Base-by-base conservation (phyloP, 2,329 filamentous ascomycete species). In the Trichoderma atroviride region DNA sequence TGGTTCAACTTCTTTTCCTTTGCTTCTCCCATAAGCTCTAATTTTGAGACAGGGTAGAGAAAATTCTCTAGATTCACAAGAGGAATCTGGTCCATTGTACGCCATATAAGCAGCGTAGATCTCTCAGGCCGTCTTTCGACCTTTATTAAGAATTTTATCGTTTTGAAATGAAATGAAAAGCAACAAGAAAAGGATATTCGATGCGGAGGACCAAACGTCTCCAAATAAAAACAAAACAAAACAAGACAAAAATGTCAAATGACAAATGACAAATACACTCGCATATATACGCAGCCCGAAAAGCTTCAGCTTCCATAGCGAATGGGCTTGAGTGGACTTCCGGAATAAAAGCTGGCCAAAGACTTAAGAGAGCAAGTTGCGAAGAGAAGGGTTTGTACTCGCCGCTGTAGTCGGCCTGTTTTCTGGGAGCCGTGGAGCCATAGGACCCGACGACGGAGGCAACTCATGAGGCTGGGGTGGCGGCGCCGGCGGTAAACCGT, bases 321-420 rank as follows among this genome's bases (percentile, higher is more conserved):
- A 14, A 24, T 24, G 35, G 24, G n/a, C 29, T 3, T 37, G 29
- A 14, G 37, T 31, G 14, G 14, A 55, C 53, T 31, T n/a, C 24
- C 4, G 24, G 22, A 50, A 24, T 24, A 24, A 9, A 27, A 33
- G 29, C n/a, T 47, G 27, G 31, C n/a, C 52, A 65, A 66, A 14
- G 19, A 3, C 29, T 81, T 79, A 93, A 59, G 88, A 91, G 66
- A 94, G 84, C 60, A 94, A 79, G 75, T 94, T 94, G 74, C 89
- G 88, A 71, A 94, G 78, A 11, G 91, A 93, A 13, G 92, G 91
- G 75, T 89, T 94, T 19, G 91, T 91, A 75, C 92, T 94, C 4
- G 91, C 91, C n/a, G 91, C 91, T 62, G 86, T 87, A 35, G 85
- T 80, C 37, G 85, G 82, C 59, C 85, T 81, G 24, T 71, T 77